Base-by-base conservation (phyloP, 768 basidiomycete species). In the Tylopilus vinaceipallidus region DNA sequence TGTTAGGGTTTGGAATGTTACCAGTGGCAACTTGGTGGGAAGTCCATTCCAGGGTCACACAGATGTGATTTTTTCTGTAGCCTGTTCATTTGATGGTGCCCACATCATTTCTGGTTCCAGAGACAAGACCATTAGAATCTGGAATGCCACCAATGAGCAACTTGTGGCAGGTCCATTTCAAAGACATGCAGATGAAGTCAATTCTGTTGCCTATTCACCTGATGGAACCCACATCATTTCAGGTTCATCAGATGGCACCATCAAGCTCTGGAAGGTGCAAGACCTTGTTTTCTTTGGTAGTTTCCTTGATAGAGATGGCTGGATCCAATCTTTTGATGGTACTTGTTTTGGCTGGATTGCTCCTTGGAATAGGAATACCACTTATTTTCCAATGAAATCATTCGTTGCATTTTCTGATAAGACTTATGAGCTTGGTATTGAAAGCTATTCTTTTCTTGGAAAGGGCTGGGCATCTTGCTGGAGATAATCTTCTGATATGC, bases 1-100 rank as follows among this genome's bases (percentile, higher is more conserved):
- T n/a, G 24, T 44, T 13, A 45, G 42, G n/a, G 16, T 65, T 19
- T 66, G 59, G 62, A 42, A 60, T 45, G 37, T 38, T 26, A 35
- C 34, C 29, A 32, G 47, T 44, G 33, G 49, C 46, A 24, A 45
- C 7, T 30, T 23, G 45, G 19, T 54, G 41, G 42, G 19, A 55
- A 64, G 17, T 33, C 40, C 32, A 42, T 16, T 34, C 19, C 14
- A 42, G 2, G 40, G 26, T 6, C 33, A 42, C 13, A 16, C 23
- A 41, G 8, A 20, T 24, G 27, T 8, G 6, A 26, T 49, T 22
- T 19, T 4, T 10, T 33, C 49, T 50, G 29, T 50, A 19, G 17
- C 29, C 7, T 54, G 35, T n/a, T 53, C 37, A 20, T 41, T 42
- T 47, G n/a, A 53, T 47, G 45, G 42, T 2, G 5, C 2, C 6